Percentiles rank a stretch among this genome's conserved stretches.
Conservation (phyloP, 2,329 filamentous ascomycete species). For the Phialophora verrucosa region DNA sequence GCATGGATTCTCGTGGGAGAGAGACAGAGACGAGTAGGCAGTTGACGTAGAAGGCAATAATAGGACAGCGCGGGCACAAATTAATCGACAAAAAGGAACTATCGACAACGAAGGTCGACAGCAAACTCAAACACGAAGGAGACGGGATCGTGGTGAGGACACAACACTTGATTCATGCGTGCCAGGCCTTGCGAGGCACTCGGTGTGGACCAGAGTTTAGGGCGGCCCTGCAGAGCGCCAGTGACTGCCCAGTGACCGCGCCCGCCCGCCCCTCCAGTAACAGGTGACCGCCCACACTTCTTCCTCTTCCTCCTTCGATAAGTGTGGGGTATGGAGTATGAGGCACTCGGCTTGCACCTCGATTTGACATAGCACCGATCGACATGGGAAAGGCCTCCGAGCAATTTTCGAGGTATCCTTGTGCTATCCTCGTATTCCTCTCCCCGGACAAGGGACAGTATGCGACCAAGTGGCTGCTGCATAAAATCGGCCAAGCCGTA, state of each 20-base stretch:
- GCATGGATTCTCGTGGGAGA: background rate
- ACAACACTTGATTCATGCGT: conserved; percentile 1
- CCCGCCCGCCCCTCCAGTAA: background rate
- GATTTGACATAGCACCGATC: conserved; percentile 7
- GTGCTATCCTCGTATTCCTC: conserved; percentile 8
- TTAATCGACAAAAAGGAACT: background rate
- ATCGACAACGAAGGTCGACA: conserved; percentile 8
- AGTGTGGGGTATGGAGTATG: conserved; percentile 11
- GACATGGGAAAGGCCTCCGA: conserved; percentile 15
- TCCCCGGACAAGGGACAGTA: background rate
- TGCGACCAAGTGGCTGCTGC: background rate
- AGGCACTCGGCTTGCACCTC: background rate
- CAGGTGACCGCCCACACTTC: conserved; percentile 7
- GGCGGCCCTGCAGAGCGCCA: conserved; percentile 1
- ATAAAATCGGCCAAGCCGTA: conserved; percentile 1
- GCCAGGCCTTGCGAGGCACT: conserved; percentile 1
- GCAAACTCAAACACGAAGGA: background rate
- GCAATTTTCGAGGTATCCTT: conserved; percentile 19
- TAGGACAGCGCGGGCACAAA: background rate
- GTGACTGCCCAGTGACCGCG: conserved; percentile 4
- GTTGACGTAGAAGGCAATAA: background rate
- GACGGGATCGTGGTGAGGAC: conserved; percentile 7
- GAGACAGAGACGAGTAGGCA: conserved; percentile 7
- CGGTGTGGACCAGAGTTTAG: conserved; percentile 10
- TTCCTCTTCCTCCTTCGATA: background rate